Evolutionary conservation across 305 asterid species (phyloP).

Genomic region (Solanum hybrid): DNA sequence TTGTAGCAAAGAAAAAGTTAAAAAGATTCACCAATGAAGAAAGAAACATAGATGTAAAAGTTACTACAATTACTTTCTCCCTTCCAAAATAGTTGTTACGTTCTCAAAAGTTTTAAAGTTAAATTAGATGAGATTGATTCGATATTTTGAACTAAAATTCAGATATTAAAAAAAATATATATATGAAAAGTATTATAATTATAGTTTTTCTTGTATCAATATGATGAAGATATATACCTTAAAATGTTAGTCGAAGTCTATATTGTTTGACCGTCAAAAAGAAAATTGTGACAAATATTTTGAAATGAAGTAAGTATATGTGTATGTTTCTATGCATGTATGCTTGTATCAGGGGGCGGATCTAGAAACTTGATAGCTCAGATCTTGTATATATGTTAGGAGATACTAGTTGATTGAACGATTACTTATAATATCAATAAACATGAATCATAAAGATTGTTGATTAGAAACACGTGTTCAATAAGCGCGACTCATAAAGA

Average conservation of each 20-base stretch:
- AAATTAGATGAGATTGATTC: neutral
- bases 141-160: neutral
- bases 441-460: neutral
- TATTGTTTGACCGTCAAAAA: neutral
- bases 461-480: neutral
- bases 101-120: neutral
- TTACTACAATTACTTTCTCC: neutral
- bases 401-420: neutral
- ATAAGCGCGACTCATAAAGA: neutral
- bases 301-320: neutral
- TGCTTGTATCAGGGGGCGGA: neutral
- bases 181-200: neutral
- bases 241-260: neutral
- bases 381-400: neutral
- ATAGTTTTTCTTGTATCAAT: fast-evolving
- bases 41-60: too few species aligned
- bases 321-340: neutral
- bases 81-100: neutral
- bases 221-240: neutral
- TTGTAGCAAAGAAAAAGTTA: neutral
- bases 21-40: neutral
- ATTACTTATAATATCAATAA: neutral
- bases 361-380: neutral
- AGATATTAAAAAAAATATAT: neutral
- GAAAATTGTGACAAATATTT: neutral